phyloP scores from a whole-genome alignment of 2,329 filamentous ascomycete species.

The Dothiorella sarmentorum region DNA sequence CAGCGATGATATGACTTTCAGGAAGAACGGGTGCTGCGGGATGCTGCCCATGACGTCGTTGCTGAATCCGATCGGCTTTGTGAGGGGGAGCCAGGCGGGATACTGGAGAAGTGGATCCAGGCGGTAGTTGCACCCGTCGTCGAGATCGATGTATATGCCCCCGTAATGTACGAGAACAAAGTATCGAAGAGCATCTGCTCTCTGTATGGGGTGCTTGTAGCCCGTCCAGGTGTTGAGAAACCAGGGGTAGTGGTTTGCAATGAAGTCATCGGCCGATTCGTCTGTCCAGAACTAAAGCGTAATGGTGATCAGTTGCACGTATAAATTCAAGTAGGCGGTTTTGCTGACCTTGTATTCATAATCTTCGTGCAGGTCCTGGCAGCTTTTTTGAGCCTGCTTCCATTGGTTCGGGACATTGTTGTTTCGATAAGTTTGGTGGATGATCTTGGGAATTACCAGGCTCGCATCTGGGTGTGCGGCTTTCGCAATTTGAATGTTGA shows the following conservation, averaged over 20 bases:
- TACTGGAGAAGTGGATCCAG: conserved; percentile 24
- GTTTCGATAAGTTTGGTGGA: conserved; percentile 73
- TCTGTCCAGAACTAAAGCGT: conserved; percentile 25
- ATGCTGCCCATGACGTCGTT: conserved; percentile 27
- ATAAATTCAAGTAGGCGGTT: too few species aligned
- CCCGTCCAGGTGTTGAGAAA: conserved; percentile 25
- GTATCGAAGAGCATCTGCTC: conserved; percentile 28
- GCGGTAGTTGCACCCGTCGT: conserved; percentile 19
- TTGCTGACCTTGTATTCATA: conserved; percentile 66
- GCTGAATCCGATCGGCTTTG: conserved; percentile 25
- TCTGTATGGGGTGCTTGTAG: conserved; percentile 28
- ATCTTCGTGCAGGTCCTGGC: conserved; percentile 63
- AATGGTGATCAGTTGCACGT: too few species aligned
- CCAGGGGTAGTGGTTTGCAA: conserved; percentile 23
- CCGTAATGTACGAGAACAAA: conserved; percentile 27
- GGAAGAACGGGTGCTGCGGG: conserved; percentile 24
- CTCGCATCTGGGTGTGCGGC: too few species aligned
- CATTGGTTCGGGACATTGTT: conserved; percentile 65
- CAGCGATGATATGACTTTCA: conserved; percentile 23
- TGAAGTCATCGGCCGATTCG: conserved; percentile 21
- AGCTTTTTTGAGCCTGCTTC: conserved; percentile 62
- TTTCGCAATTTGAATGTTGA: too few species aligned
- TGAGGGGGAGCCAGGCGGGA: conserved; percentile 25
- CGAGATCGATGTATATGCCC: conserved; percentile 29
- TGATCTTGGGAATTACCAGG: conserved; percentile 76